Base-by-base conservation (phyloP, 768 basidiomycete species). In the Vishniacozyma victoriae region DNA sequence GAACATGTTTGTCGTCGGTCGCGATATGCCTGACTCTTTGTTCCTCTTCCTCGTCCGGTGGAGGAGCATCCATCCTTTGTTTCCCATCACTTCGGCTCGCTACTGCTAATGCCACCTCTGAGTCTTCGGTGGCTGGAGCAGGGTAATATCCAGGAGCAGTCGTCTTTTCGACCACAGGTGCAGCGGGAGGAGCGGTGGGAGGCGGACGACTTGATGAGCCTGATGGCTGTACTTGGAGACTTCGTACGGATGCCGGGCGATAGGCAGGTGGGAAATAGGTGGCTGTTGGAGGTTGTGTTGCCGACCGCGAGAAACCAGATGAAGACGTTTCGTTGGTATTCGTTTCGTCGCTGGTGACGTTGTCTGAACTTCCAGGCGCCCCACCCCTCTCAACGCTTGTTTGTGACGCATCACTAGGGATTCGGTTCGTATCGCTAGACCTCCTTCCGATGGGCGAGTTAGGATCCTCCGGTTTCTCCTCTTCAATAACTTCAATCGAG, bases 1-100 rank as follows among this genome's bases (percentile, higher is more conserved):
- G 31, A 3, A 67, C 53, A 5, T 50, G 41, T 47, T 72, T 72
- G 43, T 72, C 70, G 39, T 72, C 70, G 41, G 70, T 72, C 5
- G 70, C 70, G 18, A 68, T 49, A 43, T 72, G 70, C 14, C 57
- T 50, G 2, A 56, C 44, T 31, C 50, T 54, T 1, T 39, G 35
- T 6, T 31, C 25, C 15, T 50, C 50, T n/a, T 45, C 42, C n/a
- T 55, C 57, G 15, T 14, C 31, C n/a, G 49, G 46, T 15, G 40
- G 33, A 9, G 48, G 43, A 14, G 37, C 27, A 5, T 22, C 23
- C 6, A 14, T 19, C 12, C 41, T 40, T 14, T 43, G 23, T 40
- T 64, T 60, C 4, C 63, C 65, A 33, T 63, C 59, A 3, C 52
- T 39, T 20, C 60, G 40, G 12, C 53, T 61, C 1, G 52, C 69